Evolutionary conservation across 2,329 filamentous ascomycete species (phyloP), one percentile per base, ranked within the genome.

Genomic region (Truncatella angustata): DNA sequence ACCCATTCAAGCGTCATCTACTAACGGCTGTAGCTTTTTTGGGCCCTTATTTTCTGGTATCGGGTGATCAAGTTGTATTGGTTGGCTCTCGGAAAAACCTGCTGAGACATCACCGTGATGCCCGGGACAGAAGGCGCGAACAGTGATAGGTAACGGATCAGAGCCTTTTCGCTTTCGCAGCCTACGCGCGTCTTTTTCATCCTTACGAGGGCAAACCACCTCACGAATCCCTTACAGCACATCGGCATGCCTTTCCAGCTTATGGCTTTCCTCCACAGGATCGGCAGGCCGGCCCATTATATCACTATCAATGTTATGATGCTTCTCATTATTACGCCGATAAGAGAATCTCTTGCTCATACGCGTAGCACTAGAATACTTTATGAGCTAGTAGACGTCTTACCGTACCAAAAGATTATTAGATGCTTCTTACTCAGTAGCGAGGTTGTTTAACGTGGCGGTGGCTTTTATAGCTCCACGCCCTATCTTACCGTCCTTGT

Each of bases 281-380:
- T 47, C 50, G 42, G 47, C 43, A 37, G 47, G 50, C 50, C 34
- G 42, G 20, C 47, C 50, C 43, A 52, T 47, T 30, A 52, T 40
- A 37, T 52, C 42, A 24, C 24, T 16, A 24, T 51, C 49, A 36
- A 51, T 37, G 21, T 51, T 51, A 20, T 44, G 28, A 28, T 51
- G 49, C 37, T 44, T 43, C 39, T 51, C 40, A 30, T 36, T 45
- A 26, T 51, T 35, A 18, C 49, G 49, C 42, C 42, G 39, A 42
- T 42, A 52, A 26, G 42, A 52, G 32, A 52, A 52, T 28, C 40
- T 42, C 21, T 21, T 23, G 43, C 47, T 47, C 21, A 32, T 52
- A 39, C 42, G 47, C 12, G 23, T 16, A 20, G 32, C 43, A 34
- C 43, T 40, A 28, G 32, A 24, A 26, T 32, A 52, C 20, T 52